Conservation (phyloP, 176 grass and related monocot species). For the Thinopyrum elongatum region DNA sequence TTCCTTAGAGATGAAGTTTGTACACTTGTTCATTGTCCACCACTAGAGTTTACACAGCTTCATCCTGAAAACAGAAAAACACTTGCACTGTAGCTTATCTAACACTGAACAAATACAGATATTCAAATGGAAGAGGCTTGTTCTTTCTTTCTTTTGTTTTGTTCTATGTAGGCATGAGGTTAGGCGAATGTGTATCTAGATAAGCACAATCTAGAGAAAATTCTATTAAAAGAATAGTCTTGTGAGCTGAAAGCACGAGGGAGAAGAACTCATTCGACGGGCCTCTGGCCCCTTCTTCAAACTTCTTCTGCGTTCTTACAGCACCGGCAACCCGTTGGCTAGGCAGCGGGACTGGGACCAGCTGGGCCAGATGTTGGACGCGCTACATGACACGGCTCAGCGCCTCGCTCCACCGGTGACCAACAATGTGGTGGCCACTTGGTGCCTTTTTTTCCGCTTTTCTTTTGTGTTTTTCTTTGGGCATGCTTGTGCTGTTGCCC, state of each 20-base stretch:
- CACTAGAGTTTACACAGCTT: background rate
- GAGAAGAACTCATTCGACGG: too few relatives aligned
- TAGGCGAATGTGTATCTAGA: background rate
- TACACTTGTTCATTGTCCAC: conserved; percentile 25
- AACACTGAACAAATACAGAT: background rate
- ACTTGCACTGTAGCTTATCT: conserved; percentile 13
- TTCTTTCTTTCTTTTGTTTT: conserved; percentile 4
- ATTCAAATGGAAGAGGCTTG: background rate
- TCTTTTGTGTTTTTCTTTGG: too few relatives aligned
- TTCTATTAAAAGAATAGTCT: background rate
- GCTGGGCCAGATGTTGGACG: too few relatives aligned
- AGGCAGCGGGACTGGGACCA: too few relatives aligned
- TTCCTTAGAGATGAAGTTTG: conserved; percentile 24
- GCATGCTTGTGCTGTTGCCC: too few relatives aligned
- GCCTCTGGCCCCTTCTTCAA: too few relatives aligned
- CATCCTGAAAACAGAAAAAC: conserved; percentile 37
- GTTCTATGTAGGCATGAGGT: background rate
- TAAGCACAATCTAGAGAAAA: background rate
- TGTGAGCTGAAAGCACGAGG: background rate
- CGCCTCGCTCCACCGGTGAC: too few relatives aligned
- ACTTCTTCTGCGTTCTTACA: too few relatives aligned
- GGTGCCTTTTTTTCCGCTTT: too few relatives aligned
- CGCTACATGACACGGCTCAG: too few relatives aligned
- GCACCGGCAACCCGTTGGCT: too few relatives aligned
- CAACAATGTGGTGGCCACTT: too few relatives aligned